A percentile compares a stretch with the other conserved stretches of the same genome.
Conservation (phyloP, 169 alveolate genomes). For the Perkinsus marinus region DNA sequence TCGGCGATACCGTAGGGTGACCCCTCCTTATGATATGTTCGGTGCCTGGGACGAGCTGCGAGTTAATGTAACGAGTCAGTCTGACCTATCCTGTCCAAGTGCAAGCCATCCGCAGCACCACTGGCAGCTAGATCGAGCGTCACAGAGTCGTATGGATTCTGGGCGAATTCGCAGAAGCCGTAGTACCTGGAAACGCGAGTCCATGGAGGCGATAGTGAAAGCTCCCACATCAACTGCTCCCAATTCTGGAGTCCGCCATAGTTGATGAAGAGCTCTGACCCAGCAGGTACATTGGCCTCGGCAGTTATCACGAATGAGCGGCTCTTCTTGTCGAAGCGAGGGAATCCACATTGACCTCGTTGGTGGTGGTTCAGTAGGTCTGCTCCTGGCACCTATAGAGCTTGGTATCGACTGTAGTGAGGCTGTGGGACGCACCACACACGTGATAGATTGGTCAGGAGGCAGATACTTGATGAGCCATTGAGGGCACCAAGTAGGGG, state of each 20-base stretch:
- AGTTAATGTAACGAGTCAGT: not conserved
- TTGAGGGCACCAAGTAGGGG: not conserved
- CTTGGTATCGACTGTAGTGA: not conserved
- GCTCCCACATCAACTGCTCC: not conserved
- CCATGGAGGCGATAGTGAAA: not conserved
- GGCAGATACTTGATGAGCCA: not conserved
- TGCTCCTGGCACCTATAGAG: not conserved
- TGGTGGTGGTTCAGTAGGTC: not conserved
- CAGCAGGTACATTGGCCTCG: not conserved
- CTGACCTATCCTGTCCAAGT: not conserved
- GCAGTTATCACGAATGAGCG: not conserved
- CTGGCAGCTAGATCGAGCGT: not conserved
- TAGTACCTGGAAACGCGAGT: not conserved
- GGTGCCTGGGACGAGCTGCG: not conserved
- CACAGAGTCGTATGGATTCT: not conserved
- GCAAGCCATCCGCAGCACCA: not conserved
- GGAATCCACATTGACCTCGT: not conserved
- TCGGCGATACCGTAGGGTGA: not conserved
- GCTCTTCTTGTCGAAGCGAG: not conserved
- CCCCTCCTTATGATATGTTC: not conserved
- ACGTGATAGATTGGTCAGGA: not conserved
- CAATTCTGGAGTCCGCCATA: not conserved
- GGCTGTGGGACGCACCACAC: not conserved
- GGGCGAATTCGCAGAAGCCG: not conserved
- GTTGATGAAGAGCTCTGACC: not conserved